These are phyloP conservation scores for Dactylellina cionopaga DNA, from an alignment of 2,329 filamentous ascomycete species.

Conservation along the genomic window DNA sequence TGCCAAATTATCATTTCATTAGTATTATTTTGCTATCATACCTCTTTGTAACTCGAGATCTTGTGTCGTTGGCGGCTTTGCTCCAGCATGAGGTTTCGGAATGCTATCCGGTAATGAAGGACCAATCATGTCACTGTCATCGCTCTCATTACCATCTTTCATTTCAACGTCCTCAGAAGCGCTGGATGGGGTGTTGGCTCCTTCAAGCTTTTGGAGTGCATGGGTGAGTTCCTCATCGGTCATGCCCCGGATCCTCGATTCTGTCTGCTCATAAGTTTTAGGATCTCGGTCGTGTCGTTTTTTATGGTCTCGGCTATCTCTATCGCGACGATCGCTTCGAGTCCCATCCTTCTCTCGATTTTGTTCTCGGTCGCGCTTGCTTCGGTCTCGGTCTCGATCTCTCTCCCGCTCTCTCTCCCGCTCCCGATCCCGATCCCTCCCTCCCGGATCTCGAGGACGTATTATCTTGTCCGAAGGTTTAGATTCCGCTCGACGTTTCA, in stretches of 20 bases:
- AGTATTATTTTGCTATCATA: slow-evolving; percentile 59
- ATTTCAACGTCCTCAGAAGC: slow-evolving; percentile 18
- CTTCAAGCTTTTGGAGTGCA: slow-evolving; percentile 32
- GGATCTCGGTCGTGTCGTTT: slow-evolving; percentile 12
- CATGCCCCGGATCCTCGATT: slow-evolving; percentile 41
- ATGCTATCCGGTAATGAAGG: slow-evolving; percentile 59
- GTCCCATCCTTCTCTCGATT: slow-evolving; percentile 19
- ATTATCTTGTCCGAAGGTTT: slow-evolving; percentile 17
- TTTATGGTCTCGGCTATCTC: slow-evolving; percentile 8
- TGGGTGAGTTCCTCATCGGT: slow-evolving; percentile 40
- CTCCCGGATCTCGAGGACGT: slow-evolving; percentile 4
- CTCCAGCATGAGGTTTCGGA: slow-evolving; percentile 63
- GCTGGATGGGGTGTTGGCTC: slow-evolving; percentile 31
- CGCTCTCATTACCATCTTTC: slow-evolving; percentile 58
- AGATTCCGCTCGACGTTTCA: slow-evolving; percentile 15
- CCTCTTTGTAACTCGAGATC: slow-evolving; percentile 72
- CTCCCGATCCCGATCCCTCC: slow-evolving; percentile 21
- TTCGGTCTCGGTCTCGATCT: slow-evolving; percentile 21
- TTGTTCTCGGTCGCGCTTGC: slow-evolving; percentile 8
- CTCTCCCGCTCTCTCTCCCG: background rate
- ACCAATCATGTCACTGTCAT: slow-evolving; percentile 70
- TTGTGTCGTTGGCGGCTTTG: slow-evolving; percentile 73
- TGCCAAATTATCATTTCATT: slow-evolving; percentile 58
- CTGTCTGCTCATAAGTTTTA: slow-evolving; percentile 13
- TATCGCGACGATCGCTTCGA: slow-evolving; percentile 11